These are phyloP conservation scores for Triticum timopheevii DNA, from an alignment of 176 grass and related monocot species.

Conservation along the genomic window DNA sequence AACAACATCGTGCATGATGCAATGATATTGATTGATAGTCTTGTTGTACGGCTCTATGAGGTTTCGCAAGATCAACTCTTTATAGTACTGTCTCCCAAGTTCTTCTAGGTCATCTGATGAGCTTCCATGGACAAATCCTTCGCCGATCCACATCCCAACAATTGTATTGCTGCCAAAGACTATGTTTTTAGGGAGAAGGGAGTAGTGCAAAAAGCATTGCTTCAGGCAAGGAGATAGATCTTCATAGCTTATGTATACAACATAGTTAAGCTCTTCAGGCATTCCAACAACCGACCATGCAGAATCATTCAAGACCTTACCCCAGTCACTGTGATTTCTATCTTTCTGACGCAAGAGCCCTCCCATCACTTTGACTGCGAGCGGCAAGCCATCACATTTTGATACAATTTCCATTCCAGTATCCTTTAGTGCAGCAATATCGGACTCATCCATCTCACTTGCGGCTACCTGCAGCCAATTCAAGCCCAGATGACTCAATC, in stretches of 20 bases:
- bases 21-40: background rate
- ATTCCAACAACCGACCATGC: background rate
- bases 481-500: background rate
- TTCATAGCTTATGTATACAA: slow-evolving; percentile 1
- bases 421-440: background rate
- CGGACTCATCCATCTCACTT: background rate
- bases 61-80: slow-evolving; percentile 7
- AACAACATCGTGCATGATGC: background rate
- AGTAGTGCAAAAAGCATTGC: slow-evolving; percentile 7
- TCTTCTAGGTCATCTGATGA: slow-evolving; percentile 10
- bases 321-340: background rate
- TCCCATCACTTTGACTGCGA: slow-evolving; percentile 1
- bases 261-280: background rate
- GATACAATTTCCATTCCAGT: background rate
- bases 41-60: slow-evolving; percentile 3
- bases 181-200: background rate
- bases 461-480: background rate
- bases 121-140: slow-evolving; percentile 4
- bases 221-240: background rate
- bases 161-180: background rate
- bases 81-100: background rate
- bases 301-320: background rate
- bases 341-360: slow-evolving; percentile 2
- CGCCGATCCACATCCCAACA: background rate
- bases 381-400: slow-evolving; percentile 4